Base-by-base conservation (phyloP, 768 basidiomycete genomes). In the Leccinum broughii region DNA sequence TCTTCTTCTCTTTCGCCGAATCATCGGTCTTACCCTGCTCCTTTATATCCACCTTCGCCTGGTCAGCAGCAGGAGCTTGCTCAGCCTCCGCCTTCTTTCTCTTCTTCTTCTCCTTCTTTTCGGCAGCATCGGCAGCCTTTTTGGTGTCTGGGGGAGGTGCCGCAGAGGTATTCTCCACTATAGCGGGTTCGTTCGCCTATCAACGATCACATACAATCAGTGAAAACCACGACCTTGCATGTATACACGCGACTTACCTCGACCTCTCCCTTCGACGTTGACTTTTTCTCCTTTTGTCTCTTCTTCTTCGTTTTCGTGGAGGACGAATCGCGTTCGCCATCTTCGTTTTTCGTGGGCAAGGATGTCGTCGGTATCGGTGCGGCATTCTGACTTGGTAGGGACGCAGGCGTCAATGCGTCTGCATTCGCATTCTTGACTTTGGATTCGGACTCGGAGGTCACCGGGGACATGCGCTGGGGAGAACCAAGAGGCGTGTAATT, bases 401-500 rank as follows among this genome's bases (percentile, higher is more conserved):
- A 20, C 4, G 17, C 20, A 6, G 54, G 35, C 4, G 41, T 32
- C 30, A 41, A 4, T 11, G 14, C 54, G n/a, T 49, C 28, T 0
- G n/a, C 24, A 4, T 34, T 55, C 20, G 30, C 15, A 6, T 55
- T 44, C 51, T 61, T 6, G 9, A 51, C 48, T 51, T 53, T 1
- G 17, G 56, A 13, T 17, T 58, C 50, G 3, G 56, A 41, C 6
- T 64, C 30, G 10, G 71, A 60, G n/a, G 72, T 68, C 52, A 77
- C 63, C 28, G 83, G 77, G 49, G 79, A 78, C 80, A 82, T 82
- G 68, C 81, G 80, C 39, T 61, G 66, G 8, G 87, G 84, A 15
- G 85, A 81, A 57, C 90, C 90, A 57, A 93, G 76, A 44, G 89
- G 90, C 34, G 83, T 88, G 67, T 73, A 81, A 66, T 93, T 93